A percentile compares a stretch with the other conserved stretches of the same genome.
Conservation (phyloP, 2,329 filamentous ascomycete species). For the Thielaviopsis ethacetica region DNA sequence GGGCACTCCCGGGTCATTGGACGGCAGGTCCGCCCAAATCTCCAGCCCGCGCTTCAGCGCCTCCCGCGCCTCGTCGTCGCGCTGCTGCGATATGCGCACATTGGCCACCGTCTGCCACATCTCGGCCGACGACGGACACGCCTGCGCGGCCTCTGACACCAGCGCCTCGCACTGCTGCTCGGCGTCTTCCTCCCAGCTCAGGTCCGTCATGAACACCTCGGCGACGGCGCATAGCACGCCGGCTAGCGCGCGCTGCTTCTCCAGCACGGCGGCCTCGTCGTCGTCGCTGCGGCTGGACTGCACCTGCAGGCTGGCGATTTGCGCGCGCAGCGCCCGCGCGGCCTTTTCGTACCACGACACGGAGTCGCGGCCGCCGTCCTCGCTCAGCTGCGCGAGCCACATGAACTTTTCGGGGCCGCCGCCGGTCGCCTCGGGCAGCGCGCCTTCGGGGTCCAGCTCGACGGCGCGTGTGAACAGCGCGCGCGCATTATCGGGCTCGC, state of each 20-base stretch:
- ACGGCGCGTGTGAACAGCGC: constrained; percentile 58
- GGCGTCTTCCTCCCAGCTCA: constrained; percentile 83
- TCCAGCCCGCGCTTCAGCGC: constrained; percentile 67
- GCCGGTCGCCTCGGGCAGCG: constrained; percentile 50
- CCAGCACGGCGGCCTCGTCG: constrained; percentile 34
- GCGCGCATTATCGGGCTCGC: constrained; percentile 62
- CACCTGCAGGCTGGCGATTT: constrained; percentile 28
- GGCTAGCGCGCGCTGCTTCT: constrained; percentile 65
- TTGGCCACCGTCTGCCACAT: constrained; percentile 93
- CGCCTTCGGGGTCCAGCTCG: constrained; percentile 59
- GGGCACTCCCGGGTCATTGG: constrained; percentile 56
- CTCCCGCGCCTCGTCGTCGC: constrained; percentile 60
- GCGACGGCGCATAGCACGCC: constrained; percentile 87
- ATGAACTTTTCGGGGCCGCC: constrained; percentile 88
- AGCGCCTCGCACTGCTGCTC: constrained; percentile 76
- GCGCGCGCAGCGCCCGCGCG: constrained; percentile 52
- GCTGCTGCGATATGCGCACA: constrained; percentile 75
- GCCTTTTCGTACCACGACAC: constrained; percentile 55
- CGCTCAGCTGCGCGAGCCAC: constrained; percentile 80
- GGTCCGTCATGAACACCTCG: constrained; percentile 97
- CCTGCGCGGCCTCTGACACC: constrained; percentile 76
- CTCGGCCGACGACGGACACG: constrained; percentile 67
- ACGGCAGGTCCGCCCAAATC: constrained; percentile 65
- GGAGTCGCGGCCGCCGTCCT: constrained; percentile 49
- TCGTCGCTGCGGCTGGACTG: constrained; percentile 17